Base-by-base conservation (phyloP, 805 yeast genomes). In the Teunomyces funiuensis region DNA sequence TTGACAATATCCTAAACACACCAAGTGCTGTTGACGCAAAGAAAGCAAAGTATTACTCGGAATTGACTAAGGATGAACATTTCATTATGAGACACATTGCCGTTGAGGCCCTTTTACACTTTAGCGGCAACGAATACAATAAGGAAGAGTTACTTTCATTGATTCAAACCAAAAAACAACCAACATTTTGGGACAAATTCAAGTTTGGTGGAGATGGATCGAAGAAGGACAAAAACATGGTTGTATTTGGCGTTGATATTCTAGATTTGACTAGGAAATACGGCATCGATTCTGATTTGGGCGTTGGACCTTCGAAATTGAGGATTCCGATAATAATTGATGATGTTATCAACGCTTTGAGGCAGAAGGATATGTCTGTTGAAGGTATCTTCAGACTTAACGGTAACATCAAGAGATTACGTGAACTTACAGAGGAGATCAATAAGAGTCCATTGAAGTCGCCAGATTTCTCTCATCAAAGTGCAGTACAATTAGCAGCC, bases 351-450 rank as follows among this genome's bases (percentile, higher is more conserved):
- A 77, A 80, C 22, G 86, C 95, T 0, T 77, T 93, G 70, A 78
- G 87, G 40, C 91, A 85, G 45, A 88, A 87, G 73, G 98, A 93
- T 63, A 80, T 91, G 84, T 87, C 97, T 2, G 89, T 83, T 22
- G 99, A 93, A 63, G 99, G 99, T 45, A 84, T 93, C 4, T 93
- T 93, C 75, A 79, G 99, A 54, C 85, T 90, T 57, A 93, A 93
- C 58, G 99, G 99, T 55, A 93, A 93, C 58, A 90, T 93, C 56
- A 81, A 89, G 53, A 76, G 86, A 33, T 69, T 91, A 38, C 79
- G 84, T 51, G 86, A 83, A 50, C 66, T 90, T 43, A 77, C 88
- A 0, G 88, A 80, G 40, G 75, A 71, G 36, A 83, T 91, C 49
- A 93, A 93, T 63, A 69, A 74, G 33, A 73, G 77, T 50, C 96